Base-by-base conservation (phyloP, 139 green algal genomes). In the Diplosphaera chodatii region DNA sequence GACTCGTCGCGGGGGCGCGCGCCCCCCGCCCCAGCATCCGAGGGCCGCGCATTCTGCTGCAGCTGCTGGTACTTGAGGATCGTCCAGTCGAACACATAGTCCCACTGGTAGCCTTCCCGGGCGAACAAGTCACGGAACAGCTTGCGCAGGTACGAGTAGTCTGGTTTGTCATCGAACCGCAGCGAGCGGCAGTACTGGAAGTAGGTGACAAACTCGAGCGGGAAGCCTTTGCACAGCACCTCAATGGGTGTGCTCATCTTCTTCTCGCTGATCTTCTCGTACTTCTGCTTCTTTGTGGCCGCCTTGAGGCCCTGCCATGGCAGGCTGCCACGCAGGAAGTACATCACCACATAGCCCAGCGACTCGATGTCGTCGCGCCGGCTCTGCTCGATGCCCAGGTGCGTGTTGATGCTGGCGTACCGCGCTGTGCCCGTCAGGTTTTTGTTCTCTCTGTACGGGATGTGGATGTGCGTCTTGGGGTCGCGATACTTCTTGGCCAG, bases 41-140 rank as follows among this genome's bases (percentile, higher is more conserved):
- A 59, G 3, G 48, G 48, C 41, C 20, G 41, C 41, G 34, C 18
- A 20, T 56, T 37, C 32, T 74, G 77, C 64, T 81, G 78, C 32
- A 63, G 82, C 70, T 96, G 90, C 76, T 90, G 85, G 79, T 94
- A 92, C 87, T 98, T 98, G 32, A 98, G 84, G 67, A 99, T 95
- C 28, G 94, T 99, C 94, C 96, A 99, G 84, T 99, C 96, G 80
- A 98, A 99, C 25, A 99, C 94, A 74, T 99, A 99, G 82, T 99
- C 96, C 91, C 96, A 99, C 72, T 96, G 90, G 83, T 96, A 99
- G 4, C 94, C 91, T 74, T 98, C 94, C 16, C 93, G 86, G 30
- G 96, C 91, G 74, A 99, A 99, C 31, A 99, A 87, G 76, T 99
- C 96, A n/a, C 96, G 83, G 84, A 99, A 96, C 55, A 99, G 86